A percentile compares a stretch with the other conserved stretches of the same genome.
These are phyloP conservation scores for Quercus suber DNA, from an alignment of 306 rosid genomes.

Conservation along the genomic window DNA sequence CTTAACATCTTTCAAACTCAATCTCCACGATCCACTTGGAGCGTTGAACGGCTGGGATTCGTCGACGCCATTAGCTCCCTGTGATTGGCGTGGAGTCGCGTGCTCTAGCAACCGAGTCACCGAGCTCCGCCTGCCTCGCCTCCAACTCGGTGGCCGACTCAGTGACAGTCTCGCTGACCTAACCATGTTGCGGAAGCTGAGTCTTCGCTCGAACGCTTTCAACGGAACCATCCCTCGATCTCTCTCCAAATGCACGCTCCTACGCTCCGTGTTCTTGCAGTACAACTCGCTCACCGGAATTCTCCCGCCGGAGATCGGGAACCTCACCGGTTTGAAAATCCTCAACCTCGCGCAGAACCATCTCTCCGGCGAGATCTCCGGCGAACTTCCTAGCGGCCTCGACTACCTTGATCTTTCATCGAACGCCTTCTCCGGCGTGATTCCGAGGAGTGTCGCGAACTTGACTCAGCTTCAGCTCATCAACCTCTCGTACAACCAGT, in stretches of 20 bases:
- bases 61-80: conserved; percentile 70
- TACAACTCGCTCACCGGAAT: conserved; percentile 68
- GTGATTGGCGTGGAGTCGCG: conserved; percentile 84
- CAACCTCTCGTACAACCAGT: conserved; percentile 75
- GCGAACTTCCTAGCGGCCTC: conserved; percentile 46
- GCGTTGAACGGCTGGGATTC: conserved; percentile 71
- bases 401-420: conserved; percentile 75
- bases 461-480: conserved; percentile 63
- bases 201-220: conserved; percentile 73
- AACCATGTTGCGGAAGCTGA: conserved; percentile 55
- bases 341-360: conserved; percentile 71
- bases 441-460: conserved; percentile 51
- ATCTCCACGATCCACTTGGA: conserved; percentile 67
- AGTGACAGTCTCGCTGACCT: conserved; percentile 54
- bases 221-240: conserved; percentile 76
- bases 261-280: conserved; percentile 69
- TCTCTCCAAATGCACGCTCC: conserved; percentile 56
- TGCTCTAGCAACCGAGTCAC: conserved; percentile 48
- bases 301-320: conserved; percentile 63
- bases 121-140: conserved; percentile 76
- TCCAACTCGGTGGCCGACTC: conserved; percentile 74
- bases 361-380: conserved; percentile 63
- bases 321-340: conserved; percentile 52
- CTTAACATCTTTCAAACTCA: conserved; percentile 61
- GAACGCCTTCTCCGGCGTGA: conserved; percentile 70